phyloP scores from a whole-genome alignment of 1,284 basidiomycete species.

The Trametes hirsuta region DNA sequence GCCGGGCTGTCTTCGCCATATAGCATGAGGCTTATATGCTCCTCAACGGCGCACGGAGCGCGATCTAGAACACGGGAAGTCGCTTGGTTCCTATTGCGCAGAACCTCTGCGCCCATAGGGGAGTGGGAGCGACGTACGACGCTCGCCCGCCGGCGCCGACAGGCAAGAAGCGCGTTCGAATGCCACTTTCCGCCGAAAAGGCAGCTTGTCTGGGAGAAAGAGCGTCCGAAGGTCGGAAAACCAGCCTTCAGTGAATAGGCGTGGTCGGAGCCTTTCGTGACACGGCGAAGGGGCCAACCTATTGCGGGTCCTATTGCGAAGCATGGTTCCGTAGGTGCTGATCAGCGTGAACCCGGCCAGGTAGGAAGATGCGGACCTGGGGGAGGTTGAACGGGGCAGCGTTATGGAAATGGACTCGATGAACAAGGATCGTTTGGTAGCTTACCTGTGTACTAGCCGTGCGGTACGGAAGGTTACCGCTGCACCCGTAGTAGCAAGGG shows the following conservation, averaged over 20 bases:
- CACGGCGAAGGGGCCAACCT: background rate
- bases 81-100: background rate
- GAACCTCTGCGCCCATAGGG: background rate
- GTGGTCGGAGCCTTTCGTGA: slow-evolving; percentile 4
- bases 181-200: background rate
- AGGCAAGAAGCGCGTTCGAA: background rate
- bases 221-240: background rate
- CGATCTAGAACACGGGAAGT: background rate
- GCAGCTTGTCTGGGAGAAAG: background rate
- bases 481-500: no score
- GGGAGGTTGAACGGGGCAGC: background rate
- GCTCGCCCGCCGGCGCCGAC: background rate
- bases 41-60: background rate
- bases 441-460: background rate
- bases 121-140: slow-evolving; percentile 4
- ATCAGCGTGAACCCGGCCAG: background rate
- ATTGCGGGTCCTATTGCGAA: background rate
- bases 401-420: background rate
- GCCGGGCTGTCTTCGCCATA: background rate
- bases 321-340: background rate
- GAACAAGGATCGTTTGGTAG: no score
- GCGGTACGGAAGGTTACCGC: no score
- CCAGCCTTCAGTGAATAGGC: slow-evolving; percentile 7
- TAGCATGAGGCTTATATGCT: background rate
- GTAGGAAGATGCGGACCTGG: background rate